A percentile compares a stretch with the other conserved stretches of the same genome.
Evolutionary conservation across 2,329 filamentous ascomycete species (phyloP).

Genomic region (Arthrinium phaeospermum): DNA sequence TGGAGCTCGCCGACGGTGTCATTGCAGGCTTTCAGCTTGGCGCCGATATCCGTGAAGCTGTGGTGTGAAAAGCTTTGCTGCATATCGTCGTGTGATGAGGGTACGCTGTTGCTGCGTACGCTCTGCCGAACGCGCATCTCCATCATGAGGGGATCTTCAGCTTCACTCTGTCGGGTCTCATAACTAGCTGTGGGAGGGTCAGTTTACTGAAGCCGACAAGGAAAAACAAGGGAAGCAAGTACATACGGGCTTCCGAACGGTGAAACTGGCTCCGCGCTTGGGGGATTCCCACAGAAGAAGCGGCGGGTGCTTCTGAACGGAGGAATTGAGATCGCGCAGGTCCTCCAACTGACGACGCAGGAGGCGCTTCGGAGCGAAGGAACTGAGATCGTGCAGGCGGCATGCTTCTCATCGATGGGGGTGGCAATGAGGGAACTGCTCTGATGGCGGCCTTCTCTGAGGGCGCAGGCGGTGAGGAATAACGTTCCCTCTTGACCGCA

Average conservation of each 20-base stretch:
- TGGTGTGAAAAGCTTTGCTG: conserved; percentile 42
- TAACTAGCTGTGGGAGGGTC: conserved; percentile 19
- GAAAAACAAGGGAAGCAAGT: background rate
- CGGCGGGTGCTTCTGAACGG: background rate
- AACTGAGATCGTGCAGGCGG: background rate
- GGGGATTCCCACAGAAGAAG: background rate
- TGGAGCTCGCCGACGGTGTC: conserved; percentile 72
- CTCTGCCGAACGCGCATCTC: conserved; percentile 13
- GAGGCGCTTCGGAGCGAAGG: background rate
- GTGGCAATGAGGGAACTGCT: background rate
- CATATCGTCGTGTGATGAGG: conserved; percentile 24
- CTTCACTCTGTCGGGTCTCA: conserved; percentile 19
- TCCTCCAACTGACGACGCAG: background rate
- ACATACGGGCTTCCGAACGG: conserved; percentile 25
- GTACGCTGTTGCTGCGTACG: conserved; percentile 4
- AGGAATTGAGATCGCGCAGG: background rate
- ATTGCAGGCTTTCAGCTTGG: conserved; percentile 68
- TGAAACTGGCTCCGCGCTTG: background rate
- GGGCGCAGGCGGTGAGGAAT: background rate
- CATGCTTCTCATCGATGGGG: background rate
- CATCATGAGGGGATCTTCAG: conserved; percentile 18
- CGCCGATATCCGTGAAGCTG: conserved; percentile 61
- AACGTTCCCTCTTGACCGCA: conserved; percentile 20
- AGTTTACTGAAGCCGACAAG: background rate
- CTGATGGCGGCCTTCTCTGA: conserved; percentile 13